These are phyloP conservation scores for Colletotrichum sp. DNA, from an alignment of 2,329 filamentous ascomycete genomes.

Conservation along the genomic window DNA sequence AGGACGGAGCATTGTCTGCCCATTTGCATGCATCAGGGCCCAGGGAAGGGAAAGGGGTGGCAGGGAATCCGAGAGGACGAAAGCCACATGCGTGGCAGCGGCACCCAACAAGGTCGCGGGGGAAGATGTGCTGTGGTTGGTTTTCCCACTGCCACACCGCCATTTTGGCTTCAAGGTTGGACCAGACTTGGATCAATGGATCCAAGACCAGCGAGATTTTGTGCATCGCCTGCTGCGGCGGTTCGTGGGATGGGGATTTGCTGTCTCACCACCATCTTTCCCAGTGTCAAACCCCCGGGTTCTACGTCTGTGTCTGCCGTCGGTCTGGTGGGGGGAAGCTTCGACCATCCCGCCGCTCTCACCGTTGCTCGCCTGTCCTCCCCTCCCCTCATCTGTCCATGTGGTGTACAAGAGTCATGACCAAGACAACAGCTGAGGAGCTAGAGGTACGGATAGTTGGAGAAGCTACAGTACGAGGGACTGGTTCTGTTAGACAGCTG, in stretches of 20 bases:
- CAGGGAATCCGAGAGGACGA: neutral
- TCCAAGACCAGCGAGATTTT: neutral
- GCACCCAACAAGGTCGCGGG: neutral
- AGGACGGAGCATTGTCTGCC: neutral
- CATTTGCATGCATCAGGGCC: neutral
- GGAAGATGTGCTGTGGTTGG: neutral
- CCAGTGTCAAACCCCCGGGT: neutral
- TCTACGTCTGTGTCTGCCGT: neutral
- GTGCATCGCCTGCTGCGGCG: slow-evolving; percentile 12
- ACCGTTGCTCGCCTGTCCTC: neutral
- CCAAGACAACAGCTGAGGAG: neutral
- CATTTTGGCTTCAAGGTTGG: slow-evolving; percentile 12
- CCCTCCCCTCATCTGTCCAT: neutral
- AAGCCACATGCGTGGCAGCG: neutral
- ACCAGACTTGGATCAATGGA: slow-evolving; percentile 10
- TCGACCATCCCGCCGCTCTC: neutral
- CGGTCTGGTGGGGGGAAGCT: neutral
- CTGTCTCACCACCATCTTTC: neutral
- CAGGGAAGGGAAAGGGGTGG: neutral
- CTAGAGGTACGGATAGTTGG: neutral
- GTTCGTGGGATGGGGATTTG: neutral
- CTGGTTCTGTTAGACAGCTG: neutral
- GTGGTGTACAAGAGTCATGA: neutral
- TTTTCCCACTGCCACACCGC: slow-evolving; percentile 18
- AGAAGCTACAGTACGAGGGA: neutral